These are phyloP conservation scores for Rhizopogon parksii DNA, from an alignment of 1,284 basidiomycete genomes.

Conservation along the genomic window DNA sequence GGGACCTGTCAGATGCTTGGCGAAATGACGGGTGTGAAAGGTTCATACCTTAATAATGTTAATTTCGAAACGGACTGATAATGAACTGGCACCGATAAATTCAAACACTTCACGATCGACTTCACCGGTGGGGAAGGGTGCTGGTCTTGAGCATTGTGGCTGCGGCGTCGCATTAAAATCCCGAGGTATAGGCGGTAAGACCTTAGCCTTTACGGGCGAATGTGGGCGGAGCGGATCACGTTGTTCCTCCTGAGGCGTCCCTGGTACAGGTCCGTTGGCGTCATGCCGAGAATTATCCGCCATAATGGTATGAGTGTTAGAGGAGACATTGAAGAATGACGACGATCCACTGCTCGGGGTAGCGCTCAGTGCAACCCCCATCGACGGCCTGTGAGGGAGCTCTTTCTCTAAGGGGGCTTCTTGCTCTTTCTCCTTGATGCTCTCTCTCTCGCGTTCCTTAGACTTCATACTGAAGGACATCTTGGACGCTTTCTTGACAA, in stretches of 20 bases:
- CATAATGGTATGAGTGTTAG: constrained; percentile 43
- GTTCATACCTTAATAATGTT: constrained; percentile 84
- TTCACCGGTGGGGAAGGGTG: constrained; percentile 53
- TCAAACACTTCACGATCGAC: constrained; percentile 68
- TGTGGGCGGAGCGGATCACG: constrained; percentile 31
- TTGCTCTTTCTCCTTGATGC: constrained; percentile 35
- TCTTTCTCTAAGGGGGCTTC: constrained; percentile 39
- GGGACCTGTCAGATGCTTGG: constrained; percentile 4
- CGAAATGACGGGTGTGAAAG: constrained; percentile 2
- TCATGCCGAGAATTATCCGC: constrained; percentile 28
- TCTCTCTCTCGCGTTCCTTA: constrained; percentile 29
- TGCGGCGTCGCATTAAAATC: constrained; percentile 41
- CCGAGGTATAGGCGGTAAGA: constrained; percentile 64
- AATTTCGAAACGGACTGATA: constrained; percentile 90
- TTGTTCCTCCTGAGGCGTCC: constrained; percentile 31
- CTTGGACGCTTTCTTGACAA: constrained; percentile 71
- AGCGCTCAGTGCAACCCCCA: constrained; percentile 45
- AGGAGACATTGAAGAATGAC: constrained; percentile 71
- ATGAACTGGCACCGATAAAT: constrained; percentile 61
- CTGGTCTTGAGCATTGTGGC: constrained; percentile 30
- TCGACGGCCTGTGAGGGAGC: constrained; percentile 45
- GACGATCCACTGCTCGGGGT: constrained; percentile 70
- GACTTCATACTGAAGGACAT: constrained; percentile 56
- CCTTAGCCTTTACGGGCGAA: constrained; percentile 47
- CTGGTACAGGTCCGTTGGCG: constrained; percentile 20